Evolutionary conservation across 1,284 basidiomycete species (phyloP), one percentile per base, ranked within the genome.

Genomic region (Jaminaea rosea): DNA sequence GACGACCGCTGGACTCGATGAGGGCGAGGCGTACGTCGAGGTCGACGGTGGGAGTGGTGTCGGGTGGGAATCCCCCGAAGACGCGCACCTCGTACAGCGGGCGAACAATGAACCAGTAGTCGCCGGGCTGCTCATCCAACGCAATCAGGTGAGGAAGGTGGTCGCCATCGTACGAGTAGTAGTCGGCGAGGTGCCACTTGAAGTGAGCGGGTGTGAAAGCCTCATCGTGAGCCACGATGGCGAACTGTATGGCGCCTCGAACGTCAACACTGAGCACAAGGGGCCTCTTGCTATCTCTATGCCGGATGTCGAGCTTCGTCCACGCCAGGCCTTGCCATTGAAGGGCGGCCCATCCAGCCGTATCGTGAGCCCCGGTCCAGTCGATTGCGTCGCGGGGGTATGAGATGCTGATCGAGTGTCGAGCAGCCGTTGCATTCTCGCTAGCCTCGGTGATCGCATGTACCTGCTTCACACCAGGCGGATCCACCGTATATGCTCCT

Each of bases 1-100:
- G 36, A 5, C 44, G n/a, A 9, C 24, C 24, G 1, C 10, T 5
- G 3, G 31, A n/a, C 6, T 46, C 36, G 54, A n/a, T n/a, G n/a
- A n/a, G n/a, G n/a, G n/a, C n/a, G n/a, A n/a, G n/a, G n/a, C n/a
- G 48, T 4, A 56, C 19, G 27, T 60, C 60, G 29, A 63, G 52
- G 8, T 56, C 58, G 5, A 63, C 26, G 4, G 46, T 54, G 24
- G 57, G 52, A 27, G 50, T 60, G 0, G 32, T 41, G 4, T 24
- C 44, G 10, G 42, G 48, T 15, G 46, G 27, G 34, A 50, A 52
- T 26, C 59, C 61, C 19, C 60, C 62, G 39, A 62, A 62, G 34
- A 64, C 59, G 31, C 62, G 56, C 1, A 62, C 53, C 50, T 64
- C 62, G 44, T 59, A 64, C 46, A 58, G 49, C 1, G 60, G 51